Evolutionary conservation across 495 filamentous ascomycete species (phyloP).

Genomic region (Collariella sp.): DNA sequence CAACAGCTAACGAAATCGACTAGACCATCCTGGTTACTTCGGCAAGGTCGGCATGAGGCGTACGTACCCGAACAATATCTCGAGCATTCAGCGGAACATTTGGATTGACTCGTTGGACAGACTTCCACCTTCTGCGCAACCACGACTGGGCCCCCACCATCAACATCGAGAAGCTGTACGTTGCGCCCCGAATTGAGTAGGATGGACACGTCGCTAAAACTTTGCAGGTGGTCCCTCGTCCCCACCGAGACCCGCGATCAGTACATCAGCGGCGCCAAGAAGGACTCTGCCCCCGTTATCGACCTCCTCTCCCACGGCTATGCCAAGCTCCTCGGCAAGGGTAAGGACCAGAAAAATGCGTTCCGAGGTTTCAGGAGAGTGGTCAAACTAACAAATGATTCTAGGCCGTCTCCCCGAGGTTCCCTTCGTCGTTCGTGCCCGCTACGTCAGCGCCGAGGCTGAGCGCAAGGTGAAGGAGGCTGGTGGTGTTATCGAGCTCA

Average conservation of each 20-base stretch:
- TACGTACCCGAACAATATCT: slow-evolving; percentile 6
- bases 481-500: slow-evolving; percentile 30
- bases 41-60: slow-evolving; percentile 33
- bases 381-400: neutral
- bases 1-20: slow-evolving; percentile 15
- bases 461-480: slow-evolving; percentile 31
- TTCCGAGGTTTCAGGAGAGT: neutral
- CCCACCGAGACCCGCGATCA: slow-evolving; percentile 28
- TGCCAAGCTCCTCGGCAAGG: slow-evolving; percentile 33
- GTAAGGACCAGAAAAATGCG: slow-evolving; percentile 11
- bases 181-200: neutral
- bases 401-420: slow-evolving; percentile 30
- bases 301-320: slow-evolving; percentile 32
- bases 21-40: slow-evolving; percentile 34
- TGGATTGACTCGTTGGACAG: slow-evolving; percentile 5
- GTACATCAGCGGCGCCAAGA: slow-evolving; percentile 28
- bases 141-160: slow-evolving; percentile 29
- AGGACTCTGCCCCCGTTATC: slow-evolving; percentile 29
- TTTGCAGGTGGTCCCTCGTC: slow-evolving; percentile 27
- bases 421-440: slow-evolving; percentile 28
- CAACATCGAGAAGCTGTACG: slow-evolving; percentile 33
- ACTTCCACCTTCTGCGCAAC: slow-evolving; percentile 31
- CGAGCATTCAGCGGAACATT: neutral
- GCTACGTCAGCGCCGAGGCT: slow-evolving; percentile 30
- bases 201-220: neutral